These are phyloP conservation scores for Plasmodium coatneyi DNA, from an alignment of 169 alveolate species.

Conservation along the genomic window DNA sequence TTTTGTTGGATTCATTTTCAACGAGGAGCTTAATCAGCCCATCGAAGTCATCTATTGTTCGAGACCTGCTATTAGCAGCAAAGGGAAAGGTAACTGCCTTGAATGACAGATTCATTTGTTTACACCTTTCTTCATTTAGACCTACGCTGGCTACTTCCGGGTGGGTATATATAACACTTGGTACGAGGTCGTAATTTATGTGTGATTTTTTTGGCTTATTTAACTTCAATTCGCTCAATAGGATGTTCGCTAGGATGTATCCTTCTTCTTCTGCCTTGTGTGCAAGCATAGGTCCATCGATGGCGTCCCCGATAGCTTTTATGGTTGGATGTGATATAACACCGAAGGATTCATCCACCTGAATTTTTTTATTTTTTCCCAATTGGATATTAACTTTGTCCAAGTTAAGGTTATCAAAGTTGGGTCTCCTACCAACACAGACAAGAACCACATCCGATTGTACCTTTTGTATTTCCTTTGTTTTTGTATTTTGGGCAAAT, in stretches of 20 bases:
- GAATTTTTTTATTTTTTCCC: slow-evolving; percentile 89
- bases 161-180: slow-evolving; percentile 98
- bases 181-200: slow-evolving; percentile 93
- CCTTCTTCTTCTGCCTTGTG: slow-evolving; percentile 99
- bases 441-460: slow-evolving; percentile 91
- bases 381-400: slow-evolving; percentile 91
- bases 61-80: slow-evolving; percentile 96
- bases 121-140: slow-evolving; percentile 95
- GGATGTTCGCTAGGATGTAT: slow-evolving; percentile 93
- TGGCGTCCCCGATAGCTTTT: slow-evolving; percentile 98
- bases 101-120: slow-evolving; percentile 87
- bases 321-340: slow-evolving; percentile 86
- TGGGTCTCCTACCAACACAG: slow-evolving; percentile 97
- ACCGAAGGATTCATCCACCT: slow-evolving; percentile 84
- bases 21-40: slow-evolving; percentile 93
- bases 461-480: slow-evolving; percentile 83
- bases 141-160: slow-evolving; percentile 99
- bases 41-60: slow-evolving; percentile 94
- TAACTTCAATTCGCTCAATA: slow-evolving; percentile 88
- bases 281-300: slow-evolving; percentile 98
- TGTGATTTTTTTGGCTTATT: slow-evolving; percentile 82
- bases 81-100: slow-evolving; percentile 94
- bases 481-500: slow-evolving; percentile 86
- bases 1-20: slow-evolving; percentile 91
- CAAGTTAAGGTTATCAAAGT: slow-evolving; percentile 91